These are phyloP conservation scores for Trichoderma koningii DNA, from an alignment of 2,329 filamentous ascomycete genomes.

Conservation along the genomic window DNA sequence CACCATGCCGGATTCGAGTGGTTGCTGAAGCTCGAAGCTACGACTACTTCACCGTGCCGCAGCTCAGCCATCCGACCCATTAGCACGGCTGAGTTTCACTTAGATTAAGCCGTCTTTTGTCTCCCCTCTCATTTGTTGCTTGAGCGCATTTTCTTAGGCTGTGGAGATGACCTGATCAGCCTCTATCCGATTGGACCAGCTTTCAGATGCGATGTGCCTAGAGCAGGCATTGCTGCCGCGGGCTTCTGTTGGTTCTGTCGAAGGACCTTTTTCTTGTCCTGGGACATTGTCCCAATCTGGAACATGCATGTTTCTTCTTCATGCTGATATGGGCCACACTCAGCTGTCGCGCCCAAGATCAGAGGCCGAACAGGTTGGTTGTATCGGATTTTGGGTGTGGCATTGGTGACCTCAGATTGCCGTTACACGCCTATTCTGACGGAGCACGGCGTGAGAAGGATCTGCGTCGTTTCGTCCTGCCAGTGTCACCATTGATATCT, in stretches of 20 bases:
- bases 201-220: conserved; percentile 11
- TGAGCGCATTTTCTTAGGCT: conserved; percentile 3
- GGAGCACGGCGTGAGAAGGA: conserved; percentile 14
- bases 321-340: conserved; percentile 10
- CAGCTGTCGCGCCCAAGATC: conserved; percentile 1
- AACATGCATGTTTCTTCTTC: conserved; percentile 4
- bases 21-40: conserved; percentile 12
- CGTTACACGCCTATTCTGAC: conserved; percentile 1
- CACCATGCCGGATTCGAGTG: conserved; percentile 10
- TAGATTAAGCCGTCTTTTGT: conserved; percentile 12
- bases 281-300: conserved; percentile 1
- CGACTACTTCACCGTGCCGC: conserved; percentile 12
- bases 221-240: conserved; percentile 18
- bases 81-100: conserved; percentile 18
- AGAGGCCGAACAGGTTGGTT: background rate
- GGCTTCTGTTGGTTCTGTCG: conserved; percentile 12
- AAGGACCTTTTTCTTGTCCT: conserved; percentile 16
- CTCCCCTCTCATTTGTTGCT: conserved; percentile 19
- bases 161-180: conserved; percentile 15
- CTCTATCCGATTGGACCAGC: conserved; percentile 10
- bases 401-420: background rate
- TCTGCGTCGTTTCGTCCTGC: conserved; percentile 9
- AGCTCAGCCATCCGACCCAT: background rate
- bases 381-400: background rate
- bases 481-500: background rate